Conservation (phyloP, 2,329 filamentous ascomycete species). For the Leptographium radiaticola region DNA sequence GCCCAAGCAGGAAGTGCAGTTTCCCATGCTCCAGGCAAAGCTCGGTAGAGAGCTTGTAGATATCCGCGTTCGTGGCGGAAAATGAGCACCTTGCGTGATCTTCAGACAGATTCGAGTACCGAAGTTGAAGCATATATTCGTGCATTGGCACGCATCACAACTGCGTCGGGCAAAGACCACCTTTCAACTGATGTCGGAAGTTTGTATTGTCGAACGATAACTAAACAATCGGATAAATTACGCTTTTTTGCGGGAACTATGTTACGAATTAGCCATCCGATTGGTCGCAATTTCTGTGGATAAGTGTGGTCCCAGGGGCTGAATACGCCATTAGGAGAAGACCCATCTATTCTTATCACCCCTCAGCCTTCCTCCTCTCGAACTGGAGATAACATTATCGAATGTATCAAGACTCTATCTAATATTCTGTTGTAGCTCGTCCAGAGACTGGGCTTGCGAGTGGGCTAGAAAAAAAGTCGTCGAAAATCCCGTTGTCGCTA, state of each 20-base stretch:
- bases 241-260: neutral
- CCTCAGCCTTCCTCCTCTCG: neutral
- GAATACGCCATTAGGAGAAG: no score
- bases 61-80: neutral
- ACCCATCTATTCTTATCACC: no score
- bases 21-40: conserved; percentile 32
- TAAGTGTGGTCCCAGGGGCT: neutral
- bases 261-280: neutral
- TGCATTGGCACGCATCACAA: neutral
- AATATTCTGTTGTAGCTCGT: neutral
- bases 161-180: neutral
- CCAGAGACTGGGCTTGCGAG: neutral
- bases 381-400: neutral
- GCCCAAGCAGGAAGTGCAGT: conserved; percentile 48
- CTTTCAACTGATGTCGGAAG: neutral
- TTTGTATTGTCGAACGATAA: neutral
- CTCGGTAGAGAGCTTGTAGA: neutral
- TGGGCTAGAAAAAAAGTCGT: neutral
- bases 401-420: neutral
- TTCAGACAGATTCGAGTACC: neutral
- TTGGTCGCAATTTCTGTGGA: neutral
- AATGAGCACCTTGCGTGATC: neutral
- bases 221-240: neutral
- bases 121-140: neutral
- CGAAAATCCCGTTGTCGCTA: neutral